A percentile compares a stretch with the other conserved stretches of the same genome.
Conservation (phyloP, 257 asterid species). For the Salvia miltiorrhiza region DNA sequence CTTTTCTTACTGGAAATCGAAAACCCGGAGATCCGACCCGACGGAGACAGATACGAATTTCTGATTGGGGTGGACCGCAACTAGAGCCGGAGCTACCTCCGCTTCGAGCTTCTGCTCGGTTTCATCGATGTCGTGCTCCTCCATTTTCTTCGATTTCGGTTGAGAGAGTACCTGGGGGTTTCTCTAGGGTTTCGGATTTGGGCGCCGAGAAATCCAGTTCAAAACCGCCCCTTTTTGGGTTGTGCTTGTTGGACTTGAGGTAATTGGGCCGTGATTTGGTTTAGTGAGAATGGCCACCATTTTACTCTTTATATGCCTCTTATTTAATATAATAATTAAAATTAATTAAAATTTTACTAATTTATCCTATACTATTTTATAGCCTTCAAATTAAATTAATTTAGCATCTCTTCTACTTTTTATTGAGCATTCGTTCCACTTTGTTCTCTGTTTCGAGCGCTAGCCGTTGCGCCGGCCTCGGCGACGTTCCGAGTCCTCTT, state of each 20-base stretch:
- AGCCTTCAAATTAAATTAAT: no score
- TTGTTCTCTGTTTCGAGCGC: no score
- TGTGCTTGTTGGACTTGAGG: background rate
- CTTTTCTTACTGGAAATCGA: constrained; percentile 55
- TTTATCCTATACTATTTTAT: no score
- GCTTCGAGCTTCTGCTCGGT: constrained; percentile 55
- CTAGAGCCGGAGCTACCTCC: constrained; percentile 81
- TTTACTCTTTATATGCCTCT: no score
- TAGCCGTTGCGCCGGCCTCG: no score
- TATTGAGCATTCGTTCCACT: no score
- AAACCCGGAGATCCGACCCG: constrained; percentile 76
- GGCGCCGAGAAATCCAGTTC: constrained; percentile 9
- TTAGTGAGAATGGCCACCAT: no score
- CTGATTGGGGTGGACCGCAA: constrained; percentile 70
- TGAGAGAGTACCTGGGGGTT: constrained; percentile 14
- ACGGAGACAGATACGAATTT: constrained; percentile 56
- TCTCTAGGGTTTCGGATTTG: constrained; percentile 25
- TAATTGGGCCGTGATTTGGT: constrained; percentile 23
- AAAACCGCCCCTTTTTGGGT: background rate
- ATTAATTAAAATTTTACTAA: no score
- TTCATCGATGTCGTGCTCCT: constrained; percentile 56
- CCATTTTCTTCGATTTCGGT: constrained; percentile 43
- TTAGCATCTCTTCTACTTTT: no score
- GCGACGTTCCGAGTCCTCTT: no score
- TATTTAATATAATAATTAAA: no score